A percentile compares a stretch with the other conserved stretches of the same genome.
phyloP scores from a whole-genome alignment of 1,284 basidiomycete genomes.

The Microbotryum violaceum region DNA sequence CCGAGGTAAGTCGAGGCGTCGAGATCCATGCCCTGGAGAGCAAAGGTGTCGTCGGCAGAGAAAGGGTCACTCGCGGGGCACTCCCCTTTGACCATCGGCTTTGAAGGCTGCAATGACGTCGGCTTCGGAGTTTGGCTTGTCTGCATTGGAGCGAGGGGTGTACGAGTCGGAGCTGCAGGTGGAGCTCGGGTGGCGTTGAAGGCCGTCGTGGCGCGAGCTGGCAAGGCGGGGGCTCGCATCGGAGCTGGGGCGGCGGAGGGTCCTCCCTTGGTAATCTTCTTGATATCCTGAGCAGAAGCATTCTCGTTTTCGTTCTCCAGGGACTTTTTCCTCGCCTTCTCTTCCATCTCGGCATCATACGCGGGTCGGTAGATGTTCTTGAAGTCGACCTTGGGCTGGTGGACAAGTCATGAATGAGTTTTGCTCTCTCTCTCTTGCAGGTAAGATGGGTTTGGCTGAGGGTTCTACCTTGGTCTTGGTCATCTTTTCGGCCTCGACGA shows the following conservation, averaged over 20 bases:
- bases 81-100: not conserved
- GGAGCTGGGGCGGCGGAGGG: not conserved
- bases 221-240: not conserved
- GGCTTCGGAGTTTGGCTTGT: not conserved
- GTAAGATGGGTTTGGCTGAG: not conserved
- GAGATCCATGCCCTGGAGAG: slow-evolving; percentile 4
- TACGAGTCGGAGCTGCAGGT: not conserved
- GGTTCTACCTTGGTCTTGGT: slow-evolving; percentile 60
- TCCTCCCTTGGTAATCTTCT: not conserved
- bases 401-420: not conserved
- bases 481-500: slow-evolving; percentile 75
- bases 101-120: not conserved
- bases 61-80: slow-evolving; percentile 2
- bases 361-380: slow-evolving; percentile 57
- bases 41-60: not conserved
- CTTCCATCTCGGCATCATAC: not conserved
- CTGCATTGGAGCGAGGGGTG: not conserved
- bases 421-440: not conserved
- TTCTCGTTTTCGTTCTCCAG: not conserved
- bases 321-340: not conserved
- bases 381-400: slow-evolving; percentile 67
- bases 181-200: not conserved
- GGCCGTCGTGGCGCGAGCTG: not conserved
- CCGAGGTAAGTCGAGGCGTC: not conserved
- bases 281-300: not conserved